Evolutionary conservation across 257 asterid genomes (phyloP).

Genomic region (Solanum chmielewskii): DNA sequence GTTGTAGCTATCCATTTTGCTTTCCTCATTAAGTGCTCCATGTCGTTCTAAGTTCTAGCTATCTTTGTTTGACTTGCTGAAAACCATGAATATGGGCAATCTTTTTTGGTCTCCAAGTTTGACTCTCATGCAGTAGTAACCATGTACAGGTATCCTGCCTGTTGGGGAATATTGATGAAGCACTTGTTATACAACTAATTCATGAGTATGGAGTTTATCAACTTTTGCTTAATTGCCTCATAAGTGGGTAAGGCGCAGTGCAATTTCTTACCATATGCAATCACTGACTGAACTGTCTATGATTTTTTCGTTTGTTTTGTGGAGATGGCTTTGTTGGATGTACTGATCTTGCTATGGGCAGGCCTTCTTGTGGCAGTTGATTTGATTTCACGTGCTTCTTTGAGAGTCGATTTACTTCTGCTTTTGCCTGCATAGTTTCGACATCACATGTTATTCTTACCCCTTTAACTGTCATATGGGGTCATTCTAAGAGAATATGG

Average conservation of each 20-base stretch:
- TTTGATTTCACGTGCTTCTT: neutral
- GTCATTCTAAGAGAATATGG: neutral
- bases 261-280: neutral
- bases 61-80: neutral
- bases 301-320: neutral
- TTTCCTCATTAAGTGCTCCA: neutral
- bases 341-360: neutral
- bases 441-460: neutral
- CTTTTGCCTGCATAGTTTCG: neutral
- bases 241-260: constrained; percentile 55
- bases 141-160: constrained; percentile 58
- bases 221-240: constrained; percentile 74
- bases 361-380: neutral
- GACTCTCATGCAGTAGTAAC: neutral
- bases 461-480: neutral
- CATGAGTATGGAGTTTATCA: constrained; percentile 48
- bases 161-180: constrained; percentile 49
- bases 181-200: constrained; percentile 40
- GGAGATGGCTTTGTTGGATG: neutral
- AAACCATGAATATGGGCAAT: neutral
- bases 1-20: neutral
- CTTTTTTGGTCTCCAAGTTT: neutral
- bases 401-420: neutral
- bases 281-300: neutral
- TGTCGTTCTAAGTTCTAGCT: neutral